These are phyloP conservation scores for Kernera saxatilis DNA, from an alignment of 345 rosid species.

Conservation along the genomic window DNA sequence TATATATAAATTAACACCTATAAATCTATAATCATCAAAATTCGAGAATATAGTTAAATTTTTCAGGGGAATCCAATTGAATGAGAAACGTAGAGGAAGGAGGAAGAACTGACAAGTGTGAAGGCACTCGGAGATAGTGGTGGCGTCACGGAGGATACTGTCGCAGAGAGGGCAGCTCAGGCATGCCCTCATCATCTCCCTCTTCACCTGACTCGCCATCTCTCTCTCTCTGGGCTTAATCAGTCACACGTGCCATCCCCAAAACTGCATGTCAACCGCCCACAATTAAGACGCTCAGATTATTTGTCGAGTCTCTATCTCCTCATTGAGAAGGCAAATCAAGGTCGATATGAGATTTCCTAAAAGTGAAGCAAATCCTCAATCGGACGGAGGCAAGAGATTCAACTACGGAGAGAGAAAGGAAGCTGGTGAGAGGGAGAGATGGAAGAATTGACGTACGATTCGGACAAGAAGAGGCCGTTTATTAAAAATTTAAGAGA, in stretches of 20 bases:
- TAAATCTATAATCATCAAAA: too few relatives aligned
- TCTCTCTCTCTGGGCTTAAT: slow-evolving; percentile 2
- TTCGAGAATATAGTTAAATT: too few relatives aligned
- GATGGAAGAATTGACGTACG: slow-evolving; percentile 6
- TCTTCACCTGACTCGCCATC: slow-evolving; percentile 55
- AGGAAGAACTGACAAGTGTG: slow-evolving; percentile 66
- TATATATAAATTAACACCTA: too few relatives aligned
- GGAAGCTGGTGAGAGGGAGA: not conserved
- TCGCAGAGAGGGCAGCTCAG: slow-evolving; percentile 76
- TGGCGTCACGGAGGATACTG: slow-evolving; percentile 60
- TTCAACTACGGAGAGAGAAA: not conserved
- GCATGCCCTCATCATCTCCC: slow-evolving; percentile 63
- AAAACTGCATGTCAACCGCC: slow-evolving; percentile 43
- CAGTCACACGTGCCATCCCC: slow-evolving; percentile 24
- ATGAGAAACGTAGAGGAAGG: too few relatives aligned
- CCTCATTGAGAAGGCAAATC: not conserved
- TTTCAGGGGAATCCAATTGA: too few relatives aligned
- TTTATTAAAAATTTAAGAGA: not conserved
- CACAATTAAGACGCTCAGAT: too few relatives aligned
- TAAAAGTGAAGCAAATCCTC: not conserved
- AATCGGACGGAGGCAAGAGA: not conserved
- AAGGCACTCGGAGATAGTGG: slow-evolving; percentile 85
- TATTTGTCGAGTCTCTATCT: not conserved
- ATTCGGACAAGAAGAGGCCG: slow-evolving; percentile 8
- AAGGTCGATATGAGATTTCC: not conserved